Percentiles rank a stretch among this genome's conserved stretches.
These are phyloP conservation scores for Cryptococcus jaspeensis DNA, from an alignment of 1,284 basidiomycete genomes.

Conservation along the genomic window DNA sequence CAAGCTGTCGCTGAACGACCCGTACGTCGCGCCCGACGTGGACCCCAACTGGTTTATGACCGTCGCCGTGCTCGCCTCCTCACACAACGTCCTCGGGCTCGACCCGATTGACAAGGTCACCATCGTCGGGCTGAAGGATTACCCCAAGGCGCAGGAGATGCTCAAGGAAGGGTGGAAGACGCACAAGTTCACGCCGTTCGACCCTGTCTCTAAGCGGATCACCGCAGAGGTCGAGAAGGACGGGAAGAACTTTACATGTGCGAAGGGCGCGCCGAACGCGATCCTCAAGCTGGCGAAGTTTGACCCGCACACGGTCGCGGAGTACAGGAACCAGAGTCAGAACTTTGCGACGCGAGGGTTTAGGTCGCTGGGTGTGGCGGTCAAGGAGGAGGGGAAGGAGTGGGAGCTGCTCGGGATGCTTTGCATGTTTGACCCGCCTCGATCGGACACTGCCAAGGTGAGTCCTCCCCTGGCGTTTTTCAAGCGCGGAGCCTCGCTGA, in stretches of 20 bases:
- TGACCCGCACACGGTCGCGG: conserved; percentile 49
- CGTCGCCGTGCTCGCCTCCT: conserved; percentile 58
- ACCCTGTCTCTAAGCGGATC: conserved; percentile 61
- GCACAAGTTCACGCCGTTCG: conserved; percentile 59
- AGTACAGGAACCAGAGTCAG: conserved; percentile 53
- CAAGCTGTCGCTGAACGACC: conserved; percentile 60
- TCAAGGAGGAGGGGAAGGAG: conserved; percentile 55
- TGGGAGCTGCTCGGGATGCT: conserved; percentile 57
- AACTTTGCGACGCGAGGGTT: conserved; percentile 58
- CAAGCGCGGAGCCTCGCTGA: not conserved
- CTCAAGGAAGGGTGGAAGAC: conserved; percentile 57
- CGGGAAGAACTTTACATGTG: conserved; percentile 56
- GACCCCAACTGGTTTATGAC: conserved; percentile 57
- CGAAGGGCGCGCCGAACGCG: conserved; percentile 61
- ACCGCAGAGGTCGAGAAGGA: conserved; percentile 59
- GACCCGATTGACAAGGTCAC: conserved; percentile 63
- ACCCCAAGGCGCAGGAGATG: conserved; percentile 57
- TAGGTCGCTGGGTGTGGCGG: conserved; percentile 58
- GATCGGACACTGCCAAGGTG: conserved; percentile 55
- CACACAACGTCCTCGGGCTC: conserved; percentile 59
- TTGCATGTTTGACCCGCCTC: conserved; percentile 57
- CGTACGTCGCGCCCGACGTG: conserved; percentile 54
- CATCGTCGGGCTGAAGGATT: conserved; percentile 58
- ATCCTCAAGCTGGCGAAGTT: conserved; percentile 57
- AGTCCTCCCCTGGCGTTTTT: not conserved